Conservation (phyloP, 1,284 basidiomycete genomes). For the Papiliotrema laurentii region DNA sequence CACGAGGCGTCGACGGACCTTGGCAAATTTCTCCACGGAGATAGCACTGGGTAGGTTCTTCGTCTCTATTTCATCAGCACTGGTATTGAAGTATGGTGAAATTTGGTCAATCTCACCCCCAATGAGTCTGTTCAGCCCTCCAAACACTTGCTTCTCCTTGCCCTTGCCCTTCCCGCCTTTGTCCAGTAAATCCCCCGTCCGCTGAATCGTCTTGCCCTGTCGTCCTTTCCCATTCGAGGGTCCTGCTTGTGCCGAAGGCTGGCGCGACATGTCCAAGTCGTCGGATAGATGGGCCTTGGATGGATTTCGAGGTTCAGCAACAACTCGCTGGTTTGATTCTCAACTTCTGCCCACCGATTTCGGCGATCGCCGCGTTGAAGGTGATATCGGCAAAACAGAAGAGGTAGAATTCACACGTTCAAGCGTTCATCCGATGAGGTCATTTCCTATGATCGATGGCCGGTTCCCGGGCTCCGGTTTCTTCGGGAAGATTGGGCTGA, state of each 20-base stretch:
- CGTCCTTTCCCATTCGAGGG: background rate
- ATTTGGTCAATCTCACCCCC: slow-evolving; percentile 21
- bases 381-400: no score
- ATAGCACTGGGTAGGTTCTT: background rate
- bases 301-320: no score
- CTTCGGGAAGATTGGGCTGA: no score
- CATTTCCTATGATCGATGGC: no score
- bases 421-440: no score
- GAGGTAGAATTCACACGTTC: no score
- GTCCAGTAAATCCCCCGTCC: slow-evolving; percentile 33
- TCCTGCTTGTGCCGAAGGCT: slow-evolving; percentile 1
- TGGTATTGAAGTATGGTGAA: background rate
- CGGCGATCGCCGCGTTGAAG: no score
- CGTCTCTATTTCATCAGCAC: slow-evolving; percentile 3
- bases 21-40: slow-evolving; percentile 3
- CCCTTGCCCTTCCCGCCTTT: slow-evolving; percentile 25
- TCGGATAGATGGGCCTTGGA: no score
- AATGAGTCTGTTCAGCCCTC: slow-evolving; percentile 22
- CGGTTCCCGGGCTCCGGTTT: no score
- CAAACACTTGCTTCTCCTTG: slow-evolving; percentile 26
- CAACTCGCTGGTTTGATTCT: no score
- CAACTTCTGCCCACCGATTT: no score
- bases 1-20: background rate
- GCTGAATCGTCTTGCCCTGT: slow-evolving; percentile 25
- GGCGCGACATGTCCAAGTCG: slow-evolving; percentile 1